These are phyloP conservation scores for Scleroderma citrinum DNA, from an alignment of 768 basidiomycete genomes.

Conservation along the genomic window DNA sequence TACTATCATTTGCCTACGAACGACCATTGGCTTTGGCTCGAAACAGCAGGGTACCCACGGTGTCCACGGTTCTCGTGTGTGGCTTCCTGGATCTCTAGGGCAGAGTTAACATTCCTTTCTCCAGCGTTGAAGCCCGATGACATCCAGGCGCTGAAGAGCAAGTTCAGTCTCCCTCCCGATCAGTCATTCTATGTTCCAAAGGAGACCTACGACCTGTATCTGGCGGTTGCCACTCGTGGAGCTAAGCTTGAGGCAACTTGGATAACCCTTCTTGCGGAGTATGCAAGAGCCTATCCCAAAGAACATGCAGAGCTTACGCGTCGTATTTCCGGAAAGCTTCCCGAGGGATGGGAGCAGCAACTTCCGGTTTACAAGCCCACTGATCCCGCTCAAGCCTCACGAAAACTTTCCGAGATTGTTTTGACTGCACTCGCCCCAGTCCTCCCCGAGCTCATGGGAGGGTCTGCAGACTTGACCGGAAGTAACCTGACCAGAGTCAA, in stretches of 20 bases:
- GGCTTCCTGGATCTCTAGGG: neutral
- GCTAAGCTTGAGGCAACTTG: slow-evolving; percentile 70
- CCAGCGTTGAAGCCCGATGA: slow-evolving; percentile 91
- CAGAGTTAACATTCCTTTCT: slow-evolving; percentile 6
- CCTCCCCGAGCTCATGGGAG: slow-evolving; percentile 83
- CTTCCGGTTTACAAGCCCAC: slow-evolving; percentile 81
- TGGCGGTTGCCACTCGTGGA: slow-evolving; percentile 62
- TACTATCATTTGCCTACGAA: slow-evolving; percentile 78
- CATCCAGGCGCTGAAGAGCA: slow-evolving; percentile 73
- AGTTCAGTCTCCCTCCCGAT: slow-evolving; percentile 76
- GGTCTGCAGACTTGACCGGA: slow-evolving; percentile 89
- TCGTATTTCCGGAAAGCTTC: slow-evolving; percentile 77
- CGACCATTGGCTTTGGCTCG: slow-evolving; percentile 93
- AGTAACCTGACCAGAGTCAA: slow-evolving; percentile 90
- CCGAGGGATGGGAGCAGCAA: slow-evolving; percentile 78
- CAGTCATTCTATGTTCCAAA: slow-evolving; percentile 73
- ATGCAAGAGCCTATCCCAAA: slow-evolving; percentile 71
- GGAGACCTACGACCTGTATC: slow-evolving; percentile 65
- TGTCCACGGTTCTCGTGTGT: slow-evolving; percentile 89
- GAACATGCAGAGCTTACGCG: slow-evolving; percentile 85
- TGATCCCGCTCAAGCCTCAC: slow-evolving; percentile 83
- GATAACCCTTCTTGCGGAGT: slow-evolving; percentile 61
- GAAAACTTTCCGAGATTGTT: slow-evolving; percentile 90
- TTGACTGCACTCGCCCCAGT: slow-evolving; percentile 67
- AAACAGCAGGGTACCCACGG: slow-evolving; percentile 91